phyloP scores from a whole-genome alignment of 345 rosid species.

The Luvunga scandens region DNA sequence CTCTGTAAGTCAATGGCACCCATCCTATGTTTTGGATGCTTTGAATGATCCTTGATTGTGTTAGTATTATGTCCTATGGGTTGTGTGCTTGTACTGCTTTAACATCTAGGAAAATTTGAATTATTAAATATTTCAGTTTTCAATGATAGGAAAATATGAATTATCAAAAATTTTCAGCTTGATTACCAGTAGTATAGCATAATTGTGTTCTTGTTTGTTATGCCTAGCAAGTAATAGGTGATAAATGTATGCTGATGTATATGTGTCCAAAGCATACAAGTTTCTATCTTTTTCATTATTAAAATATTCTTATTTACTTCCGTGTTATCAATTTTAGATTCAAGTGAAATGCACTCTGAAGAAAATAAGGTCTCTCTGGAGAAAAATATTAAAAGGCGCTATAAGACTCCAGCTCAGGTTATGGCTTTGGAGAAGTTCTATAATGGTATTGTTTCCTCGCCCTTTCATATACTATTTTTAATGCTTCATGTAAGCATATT shows the following conservation, averaged over 20 bases:
- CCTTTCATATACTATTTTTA: conserved; percentile 11
- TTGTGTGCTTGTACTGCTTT: not conserved
- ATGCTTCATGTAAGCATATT: conserved; percentile 9
- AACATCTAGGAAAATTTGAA: not conserved
- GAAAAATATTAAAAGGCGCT: conserved; percentile 51
- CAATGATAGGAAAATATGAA: not conserved
- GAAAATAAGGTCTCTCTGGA: conserved; percentile 62
- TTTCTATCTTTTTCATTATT: not conserved
- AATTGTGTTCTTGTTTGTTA: not conserved
- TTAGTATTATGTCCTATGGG: not conserved
- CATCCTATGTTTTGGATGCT: not conserved
- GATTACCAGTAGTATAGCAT: not conserved
- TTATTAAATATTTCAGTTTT: not conserved
- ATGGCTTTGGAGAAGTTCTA: conserved; percentile 73
- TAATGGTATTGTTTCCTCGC: conserved; percentile 47
- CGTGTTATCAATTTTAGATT: conserved; percentile 37
- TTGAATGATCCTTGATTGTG: not conserved
- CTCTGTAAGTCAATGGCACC: not conserved
- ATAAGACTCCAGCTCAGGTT: conserved; percentile 79
- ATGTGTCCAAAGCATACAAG: no score
- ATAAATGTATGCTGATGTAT: not conserved
- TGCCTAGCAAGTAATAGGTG: not conserved
- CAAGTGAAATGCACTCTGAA: conserved; percentile 52
- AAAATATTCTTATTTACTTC: conserved; percentile 1
- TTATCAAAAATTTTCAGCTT: not conserved